Conservation (phyloP, 1,284 basidiomycete genomes). For the Rugosomyces carneus region DNA sequence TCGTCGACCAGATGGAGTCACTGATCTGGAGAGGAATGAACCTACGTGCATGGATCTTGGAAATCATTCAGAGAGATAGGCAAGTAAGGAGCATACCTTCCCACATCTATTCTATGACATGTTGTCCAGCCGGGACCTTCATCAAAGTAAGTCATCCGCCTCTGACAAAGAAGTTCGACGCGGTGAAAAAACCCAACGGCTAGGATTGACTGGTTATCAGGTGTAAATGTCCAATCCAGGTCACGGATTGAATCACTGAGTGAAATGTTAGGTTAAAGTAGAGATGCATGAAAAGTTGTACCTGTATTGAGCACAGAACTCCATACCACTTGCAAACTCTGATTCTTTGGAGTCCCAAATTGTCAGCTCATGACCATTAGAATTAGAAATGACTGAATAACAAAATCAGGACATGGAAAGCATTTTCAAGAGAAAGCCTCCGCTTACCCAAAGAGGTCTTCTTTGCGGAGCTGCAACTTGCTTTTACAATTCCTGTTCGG, state of each 20-base stretch:
- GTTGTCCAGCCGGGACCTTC: conserved; percentile 75
- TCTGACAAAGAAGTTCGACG: conserved; percentile 80
- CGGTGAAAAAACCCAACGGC: conserved; percentile 79
- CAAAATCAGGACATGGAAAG: conserved; percentile 6
- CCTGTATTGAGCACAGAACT: conserved; percentile 62
- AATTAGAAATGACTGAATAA: conserved; percentile 45
- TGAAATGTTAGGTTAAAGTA: conserved; percentile 5
- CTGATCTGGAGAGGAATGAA: conserved; percentile 73
- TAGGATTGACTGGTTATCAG: conserved; percentile 82
- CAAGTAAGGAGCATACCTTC: conserved; percentile 39
- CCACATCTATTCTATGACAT: conserved; percentile 67
- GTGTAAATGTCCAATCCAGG: conserved; percentile 89
- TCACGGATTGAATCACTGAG: conserved; percentile 64
- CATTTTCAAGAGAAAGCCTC: conserved; percentile 1
- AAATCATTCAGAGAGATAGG: conserved; percentile 2
- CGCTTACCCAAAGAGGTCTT: conserved; percentile 74
- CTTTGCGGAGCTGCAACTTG: conserved; percentile 82
- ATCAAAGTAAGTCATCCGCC: conserved; percentile 85
- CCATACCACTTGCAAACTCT: conserved; percentile 88
- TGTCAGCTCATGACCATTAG: conserved; percentile 69
- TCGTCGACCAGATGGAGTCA: conserved; percentile 84
- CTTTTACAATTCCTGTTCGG: conserved; percentile 56
- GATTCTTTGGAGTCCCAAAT: conserved; percentile 94
- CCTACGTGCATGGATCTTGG: conserved; percentile 30
- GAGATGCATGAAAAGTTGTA: conserved; percentile 25